Percentiles rank a stretch among this genome's conserved stretches.
Evolutionary conservation across 306 rosid species (phyloP).

Genomic region (Citrullus mucosospermus): DNA sequence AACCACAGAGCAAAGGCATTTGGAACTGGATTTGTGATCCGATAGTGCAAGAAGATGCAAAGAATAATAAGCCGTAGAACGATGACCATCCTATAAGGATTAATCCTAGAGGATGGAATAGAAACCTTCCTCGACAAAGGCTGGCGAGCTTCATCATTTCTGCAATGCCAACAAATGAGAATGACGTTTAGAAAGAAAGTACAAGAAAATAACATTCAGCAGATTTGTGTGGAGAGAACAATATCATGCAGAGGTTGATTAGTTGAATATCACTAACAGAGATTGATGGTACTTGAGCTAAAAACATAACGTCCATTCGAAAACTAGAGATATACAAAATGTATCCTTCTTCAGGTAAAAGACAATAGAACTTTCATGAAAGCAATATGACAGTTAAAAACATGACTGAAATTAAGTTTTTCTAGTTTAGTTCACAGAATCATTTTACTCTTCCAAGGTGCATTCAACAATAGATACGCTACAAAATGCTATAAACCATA

Average conservation of each 20-base stretch:
- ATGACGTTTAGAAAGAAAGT: not conserved
- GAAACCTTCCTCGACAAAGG: conserved; percentile 98
- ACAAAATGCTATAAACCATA: not conserved
- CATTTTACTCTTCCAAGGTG: not conserved
- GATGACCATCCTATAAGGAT: conserved; percentile 95
- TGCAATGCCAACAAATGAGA: conserved; percentile 17
- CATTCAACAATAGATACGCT: not conserved
- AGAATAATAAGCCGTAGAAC: conserved; percentile 76
- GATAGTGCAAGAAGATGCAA: conserved; percentile 78
- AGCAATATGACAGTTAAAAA: not conserved
- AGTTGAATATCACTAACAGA: not conserved
- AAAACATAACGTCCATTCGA: not conserved
- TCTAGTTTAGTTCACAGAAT: not conserved
- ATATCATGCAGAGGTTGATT: not conserved
- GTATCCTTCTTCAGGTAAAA: not conserved
- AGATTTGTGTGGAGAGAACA: not conserved
- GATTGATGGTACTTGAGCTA: not conserved
- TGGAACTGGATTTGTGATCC: conserved; percentile 81
- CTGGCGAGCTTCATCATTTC: conserved; percentile 95
- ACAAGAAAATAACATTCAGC: not conserved
- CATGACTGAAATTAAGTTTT: not conserved
- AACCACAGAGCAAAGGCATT: conserved; percentile 89
- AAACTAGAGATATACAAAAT: not conserved
- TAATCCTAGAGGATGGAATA: conserved; percentile 81
- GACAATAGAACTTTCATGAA: not conserved